Evolutionary conservation across 2,329 filamentous ascomycete species (phyloP).

Genomic region (Penicillium glabrum): DNA sequence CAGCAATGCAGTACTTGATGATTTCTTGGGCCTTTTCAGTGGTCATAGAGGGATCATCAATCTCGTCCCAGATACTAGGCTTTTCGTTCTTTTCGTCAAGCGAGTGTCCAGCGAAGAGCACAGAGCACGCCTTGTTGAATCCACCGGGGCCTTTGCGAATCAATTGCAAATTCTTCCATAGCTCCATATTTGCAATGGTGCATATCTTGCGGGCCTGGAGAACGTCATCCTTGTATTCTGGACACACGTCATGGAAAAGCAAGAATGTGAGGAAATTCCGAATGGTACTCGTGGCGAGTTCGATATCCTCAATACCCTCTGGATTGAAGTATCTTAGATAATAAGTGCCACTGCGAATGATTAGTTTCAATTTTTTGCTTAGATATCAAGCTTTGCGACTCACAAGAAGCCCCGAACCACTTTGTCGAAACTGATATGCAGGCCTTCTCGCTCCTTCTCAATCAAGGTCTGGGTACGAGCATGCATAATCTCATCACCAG

Average conservation of each 20-base stretch:
- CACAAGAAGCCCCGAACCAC: conserved; percentile 79
- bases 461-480: conserved; percentile 55
- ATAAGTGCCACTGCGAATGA: conserved; percentile 50
- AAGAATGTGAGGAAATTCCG: conserved; percentile 89
- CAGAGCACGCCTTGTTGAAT: conserved; percentile 76
- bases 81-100: conserved; percentile 21
- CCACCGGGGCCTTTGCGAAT: conserved; percentile 64
- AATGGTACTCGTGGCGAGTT: conserved; percentile 66
- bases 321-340: conserved; percentile 60
- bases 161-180: conserved; percentile 59
- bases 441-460: conserved; percentile 59
- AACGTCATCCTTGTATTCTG: conserved; percentile 72
- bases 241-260: conserved; percentile 79
- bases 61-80: conserved; percentile 14
- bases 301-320: conserved; percentile 54
- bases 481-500: conserved; percentile 63
- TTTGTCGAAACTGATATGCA: conserved; percentile 77
- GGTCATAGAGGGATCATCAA: conserved; percentile 31
- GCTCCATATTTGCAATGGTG: conserved; percentile 64
- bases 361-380: neutral
- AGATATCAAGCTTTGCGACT: conserved; percentile 29
- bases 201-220: conserved; percentile 66
- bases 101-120: conserved; percentile 62
- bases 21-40: conserved; percentile 50
- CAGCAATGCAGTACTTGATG: conserved; percentile 52